phyloP scores from a whole-genome alignment of 257 asterid species.

The Fraxinus excelsior region DNA sequence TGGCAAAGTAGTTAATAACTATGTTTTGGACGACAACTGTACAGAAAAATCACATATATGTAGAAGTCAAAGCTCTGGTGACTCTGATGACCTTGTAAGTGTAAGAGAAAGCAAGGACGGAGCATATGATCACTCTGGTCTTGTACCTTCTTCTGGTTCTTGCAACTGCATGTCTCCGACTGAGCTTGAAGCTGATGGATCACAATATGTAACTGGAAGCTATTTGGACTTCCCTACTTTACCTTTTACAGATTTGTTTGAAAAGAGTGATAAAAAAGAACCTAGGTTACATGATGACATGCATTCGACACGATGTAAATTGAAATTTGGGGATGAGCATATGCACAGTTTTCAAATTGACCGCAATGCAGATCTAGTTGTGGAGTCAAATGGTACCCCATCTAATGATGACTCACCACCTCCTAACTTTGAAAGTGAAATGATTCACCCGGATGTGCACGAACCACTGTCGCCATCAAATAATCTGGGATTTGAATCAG shows the following conservation, averaged over 20 bases:
- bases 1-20: conserved; percentile 39
- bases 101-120: conserved; percentile 64
- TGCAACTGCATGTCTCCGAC: conserved; percentile 46
- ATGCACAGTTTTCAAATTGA: conserved; percentile 89
- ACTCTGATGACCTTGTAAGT: conserved; percentile 70
- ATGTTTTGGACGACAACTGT: conserved; percentile 44
- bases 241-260: conserved; percentile 80
- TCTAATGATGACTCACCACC: conserved; percentile 41
- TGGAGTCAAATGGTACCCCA: conserved; percentile 59
- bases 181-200: conserved; percentile 47
- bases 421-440: conserved; percentile 52
- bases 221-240: conserved; percentile 83
- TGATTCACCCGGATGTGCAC: conserved; percentile 32
- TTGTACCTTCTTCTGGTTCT: conserved; percentile 54
- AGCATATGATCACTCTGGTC: conserved; percentile 66
- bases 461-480: conserved; percentile 48
- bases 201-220: conserved; percentile 46
- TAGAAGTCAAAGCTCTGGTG: conserved; percentile 56
- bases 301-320: conserved; percentile 48
- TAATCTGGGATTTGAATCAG: conserved; percentile 43
- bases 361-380: conserved; percentile 82
- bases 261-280: conserved; percentile 52
- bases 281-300: conserved; percentile 53
- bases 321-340: conserved; percentile 64
- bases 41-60: conserved; percentile 44